Conservation (phyloP, 192 early-diverging fungal species). For the Linnemannia hyalina region DNA sequence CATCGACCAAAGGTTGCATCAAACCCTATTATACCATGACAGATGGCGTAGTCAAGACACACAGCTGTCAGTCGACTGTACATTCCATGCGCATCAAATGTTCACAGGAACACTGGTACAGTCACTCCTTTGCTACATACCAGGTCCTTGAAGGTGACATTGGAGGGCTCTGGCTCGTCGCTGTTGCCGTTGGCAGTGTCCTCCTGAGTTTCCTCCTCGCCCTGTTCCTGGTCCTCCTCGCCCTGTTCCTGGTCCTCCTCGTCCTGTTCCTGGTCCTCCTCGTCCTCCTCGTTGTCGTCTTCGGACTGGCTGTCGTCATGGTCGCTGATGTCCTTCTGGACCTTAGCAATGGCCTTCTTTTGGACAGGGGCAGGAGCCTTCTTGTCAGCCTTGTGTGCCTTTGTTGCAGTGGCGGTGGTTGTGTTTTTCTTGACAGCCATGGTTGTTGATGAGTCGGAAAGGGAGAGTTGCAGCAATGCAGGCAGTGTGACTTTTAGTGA, state of each 20-base stretch:
- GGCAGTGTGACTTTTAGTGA: neutral
- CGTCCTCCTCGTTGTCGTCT: neutral
- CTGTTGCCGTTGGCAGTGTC: neutral
- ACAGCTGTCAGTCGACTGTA: neutral
- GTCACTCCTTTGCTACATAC: constrained; percentile 16
- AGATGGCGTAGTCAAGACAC: neutral
- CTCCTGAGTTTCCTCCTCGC: constrained; percentile 5
- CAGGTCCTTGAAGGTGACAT: constrained; percentile 49
- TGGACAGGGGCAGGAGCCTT: constrained; percentile 7
- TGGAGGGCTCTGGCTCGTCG: constrained; percentile 6
- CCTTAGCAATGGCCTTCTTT: constrained; percentile 4
- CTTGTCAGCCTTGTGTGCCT: constrained; percentile 5
- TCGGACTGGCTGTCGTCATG: constrained; percentile 13
- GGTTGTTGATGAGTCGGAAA: neutral
- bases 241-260: neutral
- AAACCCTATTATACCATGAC: constrained; percentile 71
- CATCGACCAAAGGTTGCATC: constrained; percentile 89
- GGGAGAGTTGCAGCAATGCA: neutral
- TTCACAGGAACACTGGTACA: too few species aligned
- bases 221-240: neutral
- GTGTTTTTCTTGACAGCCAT: constrained; percentile 43
- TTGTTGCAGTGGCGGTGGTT: neutral
- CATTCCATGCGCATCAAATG: neutral
- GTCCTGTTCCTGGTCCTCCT: neutral
- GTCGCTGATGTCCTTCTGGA: neutral